These are phyloP conservation scores for Boletus huronensis DNA, from an alignment of 768 basidiomycete genomes.

Conservation along the genomic window DNA sequence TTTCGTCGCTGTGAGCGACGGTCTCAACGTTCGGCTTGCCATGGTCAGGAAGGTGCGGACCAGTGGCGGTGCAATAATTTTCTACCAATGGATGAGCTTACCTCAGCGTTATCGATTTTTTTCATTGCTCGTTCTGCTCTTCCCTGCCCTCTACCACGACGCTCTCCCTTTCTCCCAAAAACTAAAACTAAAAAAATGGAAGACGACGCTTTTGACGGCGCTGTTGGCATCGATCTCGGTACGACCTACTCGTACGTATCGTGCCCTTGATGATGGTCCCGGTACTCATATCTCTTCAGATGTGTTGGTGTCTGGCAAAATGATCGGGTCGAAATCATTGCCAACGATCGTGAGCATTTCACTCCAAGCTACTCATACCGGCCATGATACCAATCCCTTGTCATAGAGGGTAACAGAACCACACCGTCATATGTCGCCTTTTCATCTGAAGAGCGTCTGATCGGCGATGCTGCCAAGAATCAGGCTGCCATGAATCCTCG, in stretches of 20 bases:
- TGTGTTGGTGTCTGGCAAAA: conserved; percentile 99
- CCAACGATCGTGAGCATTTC: conserved; percentile 79
- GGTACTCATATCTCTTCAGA: conserved; percentile 40
- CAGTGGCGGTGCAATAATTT: conserved; percentile 33
- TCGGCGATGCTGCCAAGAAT: conserved; percentile 98
- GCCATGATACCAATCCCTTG: background rate
- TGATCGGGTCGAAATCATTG: conserved; percentile 99
- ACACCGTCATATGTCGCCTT: conserved; percentile 99
- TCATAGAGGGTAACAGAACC: conserved; percentile 92
- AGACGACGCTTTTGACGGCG: conserved; percentile 86
- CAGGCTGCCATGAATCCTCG: conserved; percentile 99
- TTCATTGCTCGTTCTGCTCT: conserved; percentile 12
- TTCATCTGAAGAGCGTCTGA: conserved; percentile 92
- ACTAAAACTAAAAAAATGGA: conserved; percentile 62
- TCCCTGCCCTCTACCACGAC: conserved; percentile 33
- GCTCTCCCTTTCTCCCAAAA: conserved; percentile 26
- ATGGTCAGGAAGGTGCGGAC: conserved; percentile 18
- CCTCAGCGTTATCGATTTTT: conserved; percentile 49
- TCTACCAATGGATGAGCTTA: conserved; percentile 40
- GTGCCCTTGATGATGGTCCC: conserved; percentile 15
- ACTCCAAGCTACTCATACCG: background rate
- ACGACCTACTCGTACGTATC: conserved; percentile 89
- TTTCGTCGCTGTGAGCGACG: conserved; percentile 21
- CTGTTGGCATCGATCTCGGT: conserved; percentile 95
- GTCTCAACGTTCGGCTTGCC: conserved; percentile 25